These are phyloP conservation scores for Trichothecium roseum DNA, from an alignment of 2,329 filamentous ascomycete species.

Conservation along the genomic window DNA sequence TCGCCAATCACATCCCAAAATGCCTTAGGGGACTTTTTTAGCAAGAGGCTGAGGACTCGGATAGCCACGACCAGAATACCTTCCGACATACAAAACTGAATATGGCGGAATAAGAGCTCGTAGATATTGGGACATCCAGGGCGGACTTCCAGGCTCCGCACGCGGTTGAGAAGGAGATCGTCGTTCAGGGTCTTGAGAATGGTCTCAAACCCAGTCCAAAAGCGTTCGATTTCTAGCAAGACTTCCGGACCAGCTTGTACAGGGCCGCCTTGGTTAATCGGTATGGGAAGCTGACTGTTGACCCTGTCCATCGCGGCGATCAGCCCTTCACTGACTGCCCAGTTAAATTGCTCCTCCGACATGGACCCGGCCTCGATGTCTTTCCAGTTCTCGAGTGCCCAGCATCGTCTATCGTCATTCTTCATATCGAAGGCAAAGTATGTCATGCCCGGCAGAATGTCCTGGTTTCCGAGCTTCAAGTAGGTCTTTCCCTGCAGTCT, in stretches of 20 bases:
- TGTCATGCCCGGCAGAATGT: constrained; percentile 72
- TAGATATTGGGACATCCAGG: constrained; percentile 50
- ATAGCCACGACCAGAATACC: constrained; percentile 59
- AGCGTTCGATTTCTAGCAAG: constrained; percentile 47
- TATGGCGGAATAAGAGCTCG: constrained; percentile 46
- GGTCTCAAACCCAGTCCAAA: constrained; percentile 69
- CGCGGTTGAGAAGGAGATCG: constrained; percentile 63
- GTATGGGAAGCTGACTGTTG: constrained; percentile 26
- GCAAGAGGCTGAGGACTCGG: constrained; percentile 56
- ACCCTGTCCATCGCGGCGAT: constrained; percentile 54
- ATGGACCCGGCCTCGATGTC: constrained; percentile 48
- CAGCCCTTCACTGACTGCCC: constrained; percentile 70
- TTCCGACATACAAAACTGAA: constrained; percentile 36
- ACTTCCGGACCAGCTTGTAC: constrained; percentile 16
- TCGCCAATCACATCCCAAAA: constrained; percentile 86
- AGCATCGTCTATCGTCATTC: constrained; percentile 44
- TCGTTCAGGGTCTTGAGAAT: constrained; percentile 67
- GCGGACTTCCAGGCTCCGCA: constrained; percentile 70
- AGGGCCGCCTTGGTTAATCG: background rate
- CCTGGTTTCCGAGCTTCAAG: constrained; percentile 62
- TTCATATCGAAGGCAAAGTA: constrained; percentile 61
- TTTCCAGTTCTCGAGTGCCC: constrained; percentile 28
- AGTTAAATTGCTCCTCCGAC: constrained; percentile 70
- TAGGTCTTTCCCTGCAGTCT: constrained; percentile 61
- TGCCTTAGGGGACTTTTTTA: constrained; percentile 65